Evolutionary conservation across 768 basidiomycete species (phyloP).

Genomic region (Suillus subluteus): DNA sequence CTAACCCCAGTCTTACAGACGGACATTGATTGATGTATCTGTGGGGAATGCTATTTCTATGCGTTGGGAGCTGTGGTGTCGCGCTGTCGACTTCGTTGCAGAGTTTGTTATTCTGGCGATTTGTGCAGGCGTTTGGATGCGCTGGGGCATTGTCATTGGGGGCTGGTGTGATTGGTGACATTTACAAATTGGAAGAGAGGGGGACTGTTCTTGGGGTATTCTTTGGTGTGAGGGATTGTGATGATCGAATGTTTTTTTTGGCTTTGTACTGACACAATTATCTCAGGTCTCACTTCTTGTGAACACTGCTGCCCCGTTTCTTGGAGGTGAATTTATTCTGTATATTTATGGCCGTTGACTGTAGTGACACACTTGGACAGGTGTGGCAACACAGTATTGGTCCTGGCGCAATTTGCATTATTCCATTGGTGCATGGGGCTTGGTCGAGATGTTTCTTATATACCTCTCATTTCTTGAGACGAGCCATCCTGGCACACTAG

Average conservation of each 20-base stretch:
- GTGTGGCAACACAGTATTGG: constrained; percentile 55
- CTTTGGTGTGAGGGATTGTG: constrained; percentile 43
- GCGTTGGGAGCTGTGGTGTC: constrained; percentile 63
- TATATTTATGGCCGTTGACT: neutral
- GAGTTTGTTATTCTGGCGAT: constrained; percentile 62
- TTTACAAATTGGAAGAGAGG: constrained; percentile 65
- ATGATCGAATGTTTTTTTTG: constrained; percentile 14
- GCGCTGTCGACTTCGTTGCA: constrained; percentile 47
- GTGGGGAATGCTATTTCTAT: constrained; percentile 57
- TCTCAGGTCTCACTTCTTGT: constrained; percentile 55
- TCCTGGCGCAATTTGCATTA: constrained; percentile 70
- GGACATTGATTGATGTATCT: constrained; percentile 68
- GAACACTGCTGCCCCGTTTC: constrained; percentile 60
- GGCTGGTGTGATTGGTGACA: constrained; percentile 64
- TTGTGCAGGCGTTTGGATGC: constrained; percentile 69
- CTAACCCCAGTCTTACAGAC: constrained; percentile 42
- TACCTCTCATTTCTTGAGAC: constrained; percentile 64
- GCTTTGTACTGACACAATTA: neutral
- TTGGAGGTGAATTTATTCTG: constrained; percentile 45
- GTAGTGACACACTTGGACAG: constrained; percentile 26
- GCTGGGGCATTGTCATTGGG: constrained; percentile 58
- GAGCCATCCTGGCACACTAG: constrained; percentile 58
- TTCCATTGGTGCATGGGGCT: constrained; percentile 43
- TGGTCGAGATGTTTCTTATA: constrained; percentile 45
- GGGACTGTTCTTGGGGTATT: constrained; percentile 63